Base-by-base conservation (phyloP, 257 asterid genomes). In the Nicotiana sylvestris region DNA sequence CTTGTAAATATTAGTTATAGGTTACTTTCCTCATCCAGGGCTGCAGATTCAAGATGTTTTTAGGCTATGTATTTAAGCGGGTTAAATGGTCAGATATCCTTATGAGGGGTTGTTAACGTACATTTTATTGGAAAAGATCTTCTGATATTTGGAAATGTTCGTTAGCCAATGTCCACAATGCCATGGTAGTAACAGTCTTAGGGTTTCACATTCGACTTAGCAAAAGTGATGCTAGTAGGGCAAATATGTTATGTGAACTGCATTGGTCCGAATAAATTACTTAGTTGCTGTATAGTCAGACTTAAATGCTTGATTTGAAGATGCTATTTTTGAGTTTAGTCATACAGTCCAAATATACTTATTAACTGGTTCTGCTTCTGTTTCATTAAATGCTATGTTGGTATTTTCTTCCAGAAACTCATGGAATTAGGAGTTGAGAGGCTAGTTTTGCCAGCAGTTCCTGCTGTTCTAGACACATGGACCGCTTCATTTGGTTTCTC, bases 381-480 rank as follows among this genome's bases (percentile, higher is more conserved):
- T 83, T 72, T 49, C 37, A 81, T 30, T 46, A 58, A 33, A 27
- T 76, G 62, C 37, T 76, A 72, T 80, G 51, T 2, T 77, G 53
- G 9, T 9, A 43, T 56, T 17, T 64, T 37, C 30, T 84, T 84
- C 81, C 90, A 95, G 99, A 89, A 84, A 89, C 96, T 94, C 32
- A 25, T 33, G 82, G 92, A 86, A 74, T 84, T 92, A 66, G 98
- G 98, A 83, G 98, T 96, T 12, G 91, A 93, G 88, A 93, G 92
- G 89, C 94, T 96, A 57, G 93, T 96, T 80, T 90, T 96, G 89
- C 98, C 99, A 43, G 97, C 98, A 69, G 91, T 87, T 70, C 93
- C 95, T 56, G 82, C 84, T 66, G 94, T 90, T 66, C 83, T 96
- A 43, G 81, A 85, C 83, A 91, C 98, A 49, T 96, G 99, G 98